Evolutionary conservation across 2,329 filamentous ascomycete species (phyloP), one percentile per base, ranked within the genome.

Genomic region (Periconia sp.): DNA sequence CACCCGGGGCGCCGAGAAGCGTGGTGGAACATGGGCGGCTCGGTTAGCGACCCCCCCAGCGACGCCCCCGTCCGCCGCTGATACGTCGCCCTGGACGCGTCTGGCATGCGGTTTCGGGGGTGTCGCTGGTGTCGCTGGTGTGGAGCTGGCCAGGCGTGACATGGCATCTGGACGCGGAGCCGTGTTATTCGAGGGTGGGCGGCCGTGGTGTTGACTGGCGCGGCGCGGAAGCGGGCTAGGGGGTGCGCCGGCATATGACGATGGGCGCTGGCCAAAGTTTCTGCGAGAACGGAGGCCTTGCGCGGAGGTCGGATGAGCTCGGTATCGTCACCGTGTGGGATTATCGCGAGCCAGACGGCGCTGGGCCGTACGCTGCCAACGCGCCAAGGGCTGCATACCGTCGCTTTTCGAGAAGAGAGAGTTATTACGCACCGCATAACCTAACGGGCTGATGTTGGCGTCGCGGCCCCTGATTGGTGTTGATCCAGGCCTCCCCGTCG

Each of bases 371-470:
- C 19, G 24, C 10, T 11, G 21, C 30, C 13, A 29, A 31, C 16
- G 24, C 28, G 21, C 12, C 34, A 23, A 36, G 11, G 30, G 24
- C 29, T 22, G 41, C 46, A 48, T 56, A 52, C 50, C 49, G 44
- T 48, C 15, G 35, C 31, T 43, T 43, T 56, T 48, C 44, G 49
- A 48, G 50, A 51, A 57, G 50, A 51, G 44, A 40, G 32, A 23
- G 23, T 11, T 15, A 31, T 34, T 34, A 15, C 35, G 26, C 26
- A 44, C 23, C 12, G 38, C 43, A 47, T 42, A 31, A 46, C 30
- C 36, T 36, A 39, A 36, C 21, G 39, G 39, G 28, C 8, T 19
- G 29, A 26, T 40, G 34, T 36, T 22, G 4, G 17, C 24, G 6
- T 29, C 34, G 12, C 22, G 28, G 25, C 22, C 38, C 25, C 24